Conservation (phyloP, 306 rosid genomes). For the Prunus dulcis region DNA sequence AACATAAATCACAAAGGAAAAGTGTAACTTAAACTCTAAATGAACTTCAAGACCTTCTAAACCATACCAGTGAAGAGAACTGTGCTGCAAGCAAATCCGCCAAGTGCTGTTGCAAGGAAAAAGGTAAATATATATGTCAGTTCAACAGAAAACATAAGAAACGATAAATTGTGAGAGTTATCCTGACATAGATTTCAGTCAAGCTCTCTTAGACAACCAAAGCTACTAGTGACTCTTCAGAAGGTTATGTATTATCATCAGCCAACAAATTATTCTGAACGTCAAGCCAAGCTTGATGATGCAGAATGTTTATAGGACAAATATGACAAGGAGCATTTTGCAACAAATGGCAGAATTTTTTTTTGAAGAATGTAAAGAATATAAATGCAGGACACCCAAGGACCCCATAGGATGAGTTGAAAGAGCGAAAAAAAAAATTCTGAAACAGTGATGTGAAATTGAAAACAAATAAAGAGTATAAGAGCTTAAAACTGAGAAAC, state of each 20-base stretch:
- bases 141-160: conserved; percentile 19
- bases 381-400: neutral
- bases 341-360: neutral
- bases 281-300: neutral
- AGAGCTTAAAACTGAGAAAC: neutral
- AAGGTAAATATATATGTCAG: conserved; percentile 28
- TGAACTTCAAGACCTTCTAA: conserved; percentile 3
- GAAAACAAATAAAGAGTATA: neutral
- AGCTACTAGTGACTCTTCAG: neutral
- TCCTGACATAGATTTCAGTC: neutral
- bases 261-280: neutral
- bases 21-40: neutral
- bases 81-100: conserved; percentile 85
- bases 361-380: neutral
- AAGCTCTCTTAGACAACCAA: neutral
- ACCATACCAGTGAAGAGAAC: conserved; percentile 67
- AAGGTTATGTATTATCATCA: neutral
- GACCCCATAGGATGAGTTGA: neutral
- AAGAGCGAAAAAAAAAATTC: neutral
- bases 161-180: neutral
- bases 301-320: neutral
- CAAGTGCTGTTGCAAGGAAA: conserved; percentile 61
- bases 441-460: neutral
- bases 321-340: neutral
- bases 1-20: conserved; percentile 10